Base-by-base conservation (phyloP, 208 protist species). In the Balamuthia mandrillaris region DNA sequence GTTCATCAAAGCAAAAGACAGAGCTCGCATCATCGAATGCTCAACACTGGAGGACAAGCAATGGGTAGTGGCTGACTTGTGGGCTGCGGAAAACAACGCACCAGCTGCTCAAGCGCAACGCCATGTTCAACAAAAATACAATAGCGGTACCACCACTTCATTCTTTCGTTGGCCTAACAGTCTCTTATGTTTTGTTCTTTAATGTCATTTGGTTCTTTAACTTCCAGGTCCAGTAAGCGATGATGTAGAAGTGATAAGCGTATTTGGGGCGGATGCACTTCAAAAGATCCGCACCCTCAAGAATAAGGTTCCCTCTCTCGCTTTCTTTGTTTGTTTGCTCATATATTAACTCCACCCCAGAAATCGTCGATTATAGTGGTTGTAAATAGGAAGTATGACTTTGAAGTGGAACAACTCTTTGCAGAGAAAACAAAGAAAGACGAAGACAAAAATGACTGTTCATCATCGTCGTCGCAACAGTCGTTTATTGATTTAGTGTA, bases 301-400 rank as follows among this genome's bases (percentile, higher is more conserved):
- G 24, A 83, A 83, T 27, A 83, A 83, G 70, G 66, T 77, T 35
- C 31, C 39, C n/a, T 35, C n/a, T 31, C 33, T 10, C 58, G n/a
- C 58, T 10, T 65, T 31, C 58, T 65, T 10, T 12, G 14, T 24
- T 31, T 31, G 29, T 2, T n/a, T 16, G n/a, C 56, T 65, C 29
- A 65, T 12, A 31, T 35, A 5, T 10, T 27, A n/a, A 33, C 9
- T 2, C 56, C 56, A 35, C 29, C 7, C 16, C 66, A 77, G 54
- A 82, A 45, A 21, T 82, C 74, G n/a, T 82, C 74, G 0, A 82
- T 82, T 45, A 18, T 83, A 41, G 44, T 33, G 31, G 75, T 83
- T n/a, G 56, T 83, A 12, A 83, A 83, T 31, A 35, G 75, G 41
- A 63, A 68, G 14, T 83, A 83, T 31, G 75, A 68, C 21, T 83